Base-by-base conservation (phyloP, 2,329 filamentous ascomycete species). In the Trichoderma koningii region DNA sequence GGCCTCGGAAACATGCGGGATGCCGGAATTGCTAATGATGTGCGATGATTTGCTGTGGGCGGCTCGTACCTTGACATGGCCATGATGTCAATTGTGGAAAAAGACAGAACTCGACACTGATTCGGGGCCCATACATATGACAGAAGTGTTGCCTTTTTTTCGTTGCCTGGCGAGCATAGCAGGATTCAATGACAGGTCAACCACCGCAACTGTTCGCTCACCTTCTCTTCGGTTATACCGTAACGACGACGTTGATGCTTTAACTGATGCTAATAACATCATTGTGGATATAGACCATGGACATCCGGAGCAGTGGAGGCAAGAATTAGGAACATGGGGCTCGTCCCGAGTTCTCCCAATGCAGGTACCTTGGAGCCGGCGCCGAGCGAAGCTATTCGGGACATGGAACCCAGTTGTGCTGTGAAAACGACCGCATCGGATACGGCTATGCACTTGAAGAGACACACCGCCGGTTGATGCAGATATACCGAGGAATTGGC, bases 1-100 rank as follows among this genome's bases (percentile, higher is more conserved):
- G 70, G 64, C 45, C 30, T 71, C 73, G 73, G 73, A 71, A 75
- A 75, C 71, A 74, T 74, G 71, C 73, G 73, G 73, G 70, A 74
- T 67, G 66, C 61, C 56, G 67, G 66, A 19, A 50, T 41, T 62
- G 51, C 28, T 21, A 23, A 53, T 45, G n/a, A 26, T 19, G 47
- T 38, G 9, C 9, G 3, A 19, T 34, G 48, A 17, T 51, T 19
- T n/a, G 26, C 48, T n/a, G 34, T 14, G 2, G 34, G 3, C 34
- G 34, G 14, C 34, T 38, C 10, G 10, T 38, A 14, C 12, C 3
- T 38, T 38, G 34, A 38, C 34, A 38, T 38, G 34, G 1, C 10
- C 34, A 38, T 38, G 34, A 38, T 38, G 34, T 38, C 34, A 38
- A 38, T 38, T 38, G 34, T 38, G 34, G 34, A 38, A 12, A 38